Conservation (phyloP, 2,329 filamentous ascomycete species). For the Mariannaea sp. region DNA sequence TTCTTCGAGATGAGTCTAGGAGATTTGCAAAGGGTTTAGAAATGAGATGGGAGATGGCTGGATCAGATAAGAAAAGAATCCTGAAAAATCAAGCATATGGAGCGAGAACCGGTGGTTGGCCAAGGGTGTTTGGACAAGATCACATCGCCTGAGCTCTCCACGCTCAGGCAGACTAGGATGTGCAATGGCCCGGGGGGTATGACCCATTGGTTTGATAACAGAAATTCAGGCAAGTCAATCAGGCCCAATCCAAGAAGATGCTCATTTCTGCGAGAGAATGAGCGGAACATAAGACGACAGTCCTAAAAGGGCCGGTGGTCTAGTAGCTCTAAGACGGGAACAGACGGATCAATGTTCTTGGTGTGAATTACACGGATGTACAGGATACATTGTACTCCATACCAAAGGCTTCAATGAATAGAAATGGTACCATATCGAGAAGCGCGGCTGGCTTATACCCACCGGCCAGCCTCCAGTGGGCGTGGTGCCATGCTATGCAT, state of each 20-base stretch:
- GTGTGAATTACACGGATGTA: background rate
- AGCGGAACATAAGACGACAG: constrained; percentile 11
- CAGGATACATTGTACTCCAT: constrained; percentile 5
- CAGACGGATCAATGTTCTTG: background rate
- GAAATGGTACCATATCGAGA: constrained; percentile 3
- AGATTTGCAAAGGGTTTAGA: constrained; percentile 2
- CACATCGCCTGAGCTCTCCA: constrained; percentile 2
- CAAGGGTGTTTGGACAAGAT: constrained; percentile 1
- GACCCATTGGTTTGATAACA: too few relatives aligned
- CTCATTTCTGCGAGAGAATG: constrained; percentile 1
- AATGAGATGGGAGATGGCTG: constrained; percentile 8
- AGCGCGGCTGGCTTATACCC: constrained; percentile 1
- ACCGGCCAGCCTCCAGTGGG: too few relatives aligned
- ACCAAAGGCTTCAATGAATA: constrained; percentile 11
- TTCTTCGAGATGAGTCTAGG: constrained; percentile 12
- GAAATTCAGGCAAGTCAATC: too few relatives aligned
- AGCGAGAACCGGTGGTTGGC: background rate
- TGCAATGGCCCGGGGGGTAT: background rate
- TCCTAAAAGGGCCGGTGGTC: background rate
- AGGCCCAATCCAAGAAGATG: too few relatives aligned
- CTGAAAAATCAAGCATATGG: constrained; percentile 8
- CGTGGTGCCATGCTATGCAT: too few relatives aligned
- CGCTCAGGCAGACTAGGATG: constrained; percentile 2
- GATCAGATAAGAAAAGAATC: constrained; percentile 18
- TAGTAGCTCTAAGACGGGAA: background rate